These are phyloP conservation scores for Gaillardinia entomophila DNA, from an alignment of 805 yeast genomes.

Conservation along the genomic window DNA sequence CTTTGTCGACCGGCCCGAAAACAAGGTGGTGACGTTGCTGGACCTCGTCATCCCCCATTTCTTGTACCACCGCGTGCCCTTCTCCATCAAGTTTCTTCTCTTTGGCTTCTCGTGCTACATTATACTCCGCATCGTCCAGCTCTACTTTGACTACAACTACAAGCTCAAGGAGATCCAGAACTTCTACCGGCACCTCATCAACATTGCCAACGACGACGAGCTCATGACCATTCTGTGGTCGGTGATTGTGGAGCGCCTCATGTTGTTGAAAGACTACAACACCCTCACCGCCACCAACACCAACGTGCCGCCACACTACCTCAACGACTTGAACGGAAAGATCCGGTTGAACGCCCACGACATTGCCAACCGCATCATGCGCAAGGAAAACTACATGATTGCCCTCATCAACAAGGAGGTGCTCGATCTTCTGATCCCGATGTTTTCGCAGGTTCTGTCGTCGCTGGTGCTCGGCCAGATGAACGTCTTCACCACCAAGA, in stretches of 20 bases:
- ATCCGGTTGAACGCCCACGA: constrained; percentile 84
- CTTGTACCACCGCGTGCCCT: constrained; percentile 36
- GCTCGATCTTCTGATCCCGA: constrained; percentile 52
- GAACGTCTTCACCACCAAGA: constrained; percentile 15
- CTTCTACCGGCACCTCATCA: constrained; percentile 68
- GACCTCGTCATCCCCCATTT: constrained; percentile 39
- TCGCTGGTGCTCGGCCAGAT: constrained; percentile 5
- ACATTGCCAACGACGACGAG: constrained; percentile 67
- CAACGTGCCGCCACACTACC: constrained; percentile 17
- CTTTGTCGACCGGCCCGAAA: constrained; percentile 21
- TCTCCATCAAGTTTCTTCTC: constrained; percentile 49
- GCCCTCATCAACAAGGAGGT: constrained; percentile 80
- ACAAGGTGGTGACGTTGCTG: constrained; percentile 19
- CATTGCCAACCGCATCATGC: constrained; percentile 92
- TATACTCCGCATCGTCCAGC: constrained; percentile 45
- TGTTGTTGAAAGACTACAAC: constrained; percentile 73
- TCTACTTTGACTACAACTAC: constrained; percentile 52
- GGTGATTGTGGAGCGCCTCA: constrained; percentile 68
- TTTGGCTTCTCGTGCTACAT: constrained; percentile 57
- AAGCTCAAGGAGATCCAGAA: constrained; percentile 68
- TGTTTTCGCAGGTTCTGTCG: constrained; percentile 5
- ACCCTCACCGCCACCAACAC: constrained; percentile 48
- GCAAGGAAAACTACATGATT: constrained; percentile 89
- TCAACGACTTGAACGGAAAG: constrained; percentile 59
- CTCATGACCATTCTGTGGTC: constrained; percentile 94